phyloP scores from a whole-genome alignment of 2,329 filamentous ascomycete species.

The Didymella sp. region DNA sequence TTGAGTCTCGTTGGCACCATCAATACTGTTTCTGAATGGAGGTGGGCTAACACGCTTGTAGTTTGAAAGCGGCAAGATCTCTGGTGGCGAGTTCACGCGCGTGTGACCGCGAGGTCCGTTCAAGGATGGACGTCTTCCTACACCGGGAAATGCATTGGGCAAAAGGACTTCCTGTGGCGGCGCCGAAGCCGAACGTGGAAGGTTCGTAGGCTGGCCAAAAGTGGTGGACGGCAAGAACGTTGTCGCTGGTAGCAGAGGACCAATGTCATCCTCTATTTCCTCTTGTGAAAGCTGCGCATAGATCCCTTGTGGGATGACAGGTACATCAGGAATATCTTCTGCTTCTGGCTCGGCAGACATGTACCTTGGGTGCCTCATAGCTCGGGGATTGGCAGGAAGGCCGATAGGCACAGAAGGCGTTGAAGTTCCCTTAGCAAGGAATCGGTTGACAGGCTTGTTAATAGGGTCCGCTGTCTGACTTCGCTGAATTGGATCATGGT shows the following conservation, averaged over 20 bases:
- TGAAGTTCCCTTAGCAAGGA: slow-evolving; percentile 49
- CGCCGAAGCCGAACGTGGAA: slow-evolving; percentile 55
- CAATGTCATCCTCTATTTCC: slow-evolving; percentile 53
- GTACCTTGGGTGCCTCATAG: slow-evolving; percentile 82
- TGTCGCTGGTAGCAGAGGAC: slow-evolving; percentile 56
- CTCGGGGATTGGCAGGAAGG: slow-evolving; percentile 88
- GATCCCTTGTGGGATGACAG: slow-evolving; percentile 60
- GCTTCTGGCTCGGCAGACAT: slow-evolving; percentile 63
- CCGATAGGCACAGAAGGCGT: slow-evolving; percentile 69
- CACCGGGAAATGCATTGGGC: slow-evolving; percentile 29
- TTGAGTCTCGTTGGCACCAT: slow-evolving; percentile 57
- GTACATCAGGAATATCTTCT: slow-evolving; percentile 61
- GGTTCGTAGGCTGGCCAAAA: slow-evolving; percentile 51
- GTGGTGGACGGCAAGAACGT: slow-evolving; percentile 57
- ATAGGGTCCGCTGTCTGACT: slow-evolving; percentile 71
- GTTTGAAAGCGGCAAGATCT: slow-evolving; percentile 40
- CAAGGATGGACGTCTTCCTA: slow-evolving; percentile 48
- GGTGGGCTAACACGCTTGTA: slow-evolving; percentile 50
- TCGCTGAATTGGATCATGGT: slow-evolving; percentile 56
- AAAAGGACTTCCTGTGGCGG: slow-evolving; percentile 54
- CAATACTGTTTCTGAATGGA: slow-evolving; percentile 60
- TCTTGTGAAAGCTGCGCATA: slow-evolving; percentile 32
- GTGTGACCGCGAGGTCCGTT: slow-evolving; percentile 47
- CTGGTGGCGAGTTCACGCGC: slow-evolving; percentile 55
- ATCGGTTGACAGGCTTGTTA: slow-evolving; percentile 46